phyloP scores from a whole-genome alignment of 768 basidiomycete genomes.

The Tricholoma matsutake region DNA sequence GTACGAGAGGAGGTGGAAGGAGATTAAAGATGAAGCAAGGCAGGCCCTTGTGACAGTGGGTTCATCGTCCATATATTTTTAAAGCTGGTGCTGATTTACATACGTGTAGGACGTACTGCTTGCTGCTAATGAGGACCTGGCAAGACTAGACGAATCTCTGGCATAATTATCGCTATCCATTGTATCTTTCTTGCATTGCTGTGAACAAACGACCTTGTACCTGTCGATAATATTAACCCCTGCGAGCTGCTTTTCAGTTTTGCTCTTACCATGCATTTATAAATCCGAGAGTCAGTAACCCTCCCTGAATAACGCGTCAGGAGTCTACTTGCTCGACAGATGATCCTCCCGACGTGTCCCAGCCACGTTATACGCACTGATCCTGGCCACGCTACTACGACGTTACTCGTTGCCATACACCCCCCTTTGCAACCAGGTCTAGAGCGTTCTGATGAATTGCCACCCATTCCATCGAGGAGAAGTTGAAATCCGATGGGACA shows the following conservation, averaged over 20 bases:
- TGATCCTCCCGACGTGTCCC: no score
- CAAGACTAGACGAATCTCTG: constrained; percentile 36
- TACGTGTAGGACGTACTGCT: constrained; percentile 44
- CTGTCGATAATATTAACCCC: background rate
- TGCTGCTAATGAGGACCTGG: constrained; percentile 51
- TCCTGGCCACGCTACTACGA: no score
- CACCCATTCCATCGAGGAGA: no score
- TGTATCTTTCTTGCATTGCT: background rate
- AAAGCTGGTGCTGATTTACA: background rate
- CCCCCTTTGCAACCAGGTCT: no score
- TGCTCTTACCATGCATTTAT: background rate
- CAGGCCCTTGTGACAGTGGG: constrained; percentile 59
- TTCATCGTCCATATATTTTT: background rate
- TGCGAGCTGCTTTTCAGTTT: background rate
- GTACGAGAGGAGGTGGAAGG: constrained; percentile 68
- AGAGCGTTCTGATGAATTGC: no score
- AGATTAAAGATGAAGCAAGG: constrained; percentile 64
- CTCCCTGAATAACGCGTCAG: no score
- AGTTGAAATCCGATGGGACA: no score
- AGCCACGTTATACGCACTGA: no score
- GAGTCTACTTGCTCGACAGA: no score
- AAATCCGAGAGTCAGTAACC: background rate
- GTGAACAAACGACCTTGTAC: background rate
- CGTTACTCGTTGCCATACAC: no score
- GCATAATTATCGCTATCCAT: background rate